Evolutionary conservation across 2,329 filamentous ascomycete genomes (phyloP).

Genomic region (Sclerotinia borealis): DNA sequence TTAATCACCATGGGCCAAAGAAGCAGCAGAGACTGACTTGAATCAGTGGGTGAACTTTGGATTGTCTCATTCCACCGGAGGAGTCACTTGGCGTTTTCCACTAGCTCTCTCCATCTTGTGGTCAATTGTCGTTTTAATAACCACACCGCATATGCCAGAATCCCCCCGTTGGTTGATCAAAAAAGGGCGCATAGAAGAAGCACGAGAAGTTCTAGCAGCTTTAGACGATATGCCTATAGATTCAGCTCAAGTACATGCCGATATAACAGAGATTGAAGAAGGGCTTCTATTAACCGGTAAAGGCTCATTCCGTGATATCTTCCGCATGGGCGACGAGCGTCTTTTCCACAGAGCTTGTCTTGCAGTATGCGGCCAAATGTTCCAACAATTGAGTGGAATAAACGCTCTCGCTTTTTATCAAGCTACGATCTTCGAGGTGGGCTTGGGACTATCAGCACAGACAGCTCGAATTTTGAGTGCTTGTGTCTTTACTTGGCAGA

Average conservation of each 20-base stretch:
- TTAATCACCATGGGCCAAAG: neutral
- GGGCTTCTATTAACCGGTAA: conserved; percentile 54
- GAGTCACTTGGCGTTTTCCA: conserved; percentile 54
- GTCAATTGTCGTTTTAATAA: conserved; percentile 49
- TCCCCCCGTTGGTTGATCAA: conserved; percentile 43
- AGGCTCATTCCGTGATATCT: conserved; percentile 37
- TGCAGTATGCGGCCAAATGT: conserved; percentile 43
- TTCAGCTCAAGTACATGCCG: conserved; percentile 48
- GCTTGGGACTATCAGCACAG: conserved; percentile 40
- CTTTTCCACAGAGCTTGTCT: conserved; percentile 49
- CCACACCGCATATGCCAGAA: conserved; percentile 49
- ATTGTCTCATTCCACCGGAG: conserved; percentile 44
- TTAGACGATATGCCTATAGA: conserved; percentile 39
- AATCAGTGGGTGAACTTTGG: conserved; percentile 55
- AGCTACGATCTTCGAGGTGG: conserved; percentile 44
- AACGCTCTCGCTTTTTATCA: conserved; percentile 43
- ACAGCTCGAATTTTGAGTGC: conserved; percentile 50
- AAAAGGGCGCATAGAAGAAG: conserved; percentile 40
- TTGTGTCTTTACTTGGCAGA: conserved; percentile 33
- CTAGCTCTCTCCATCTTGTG: conserved; percentile 53
- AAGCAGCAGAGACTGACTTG: conserved; percentile 3
- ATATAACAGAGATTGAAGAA: conserved; percentile 48
- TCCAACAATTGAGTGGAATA: conserved; percentile 44
- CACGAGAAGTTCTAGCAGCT: conserved; percentile 39
- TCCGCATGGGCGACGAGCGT: conserved; percentile 46